Percentiles rank a stretch among this genome's conserved stretches.
phyloP scores from a whole-genome alignment of 192 early-diverging fungal genomes.

The Entomortierella beljakovae region DNA sequence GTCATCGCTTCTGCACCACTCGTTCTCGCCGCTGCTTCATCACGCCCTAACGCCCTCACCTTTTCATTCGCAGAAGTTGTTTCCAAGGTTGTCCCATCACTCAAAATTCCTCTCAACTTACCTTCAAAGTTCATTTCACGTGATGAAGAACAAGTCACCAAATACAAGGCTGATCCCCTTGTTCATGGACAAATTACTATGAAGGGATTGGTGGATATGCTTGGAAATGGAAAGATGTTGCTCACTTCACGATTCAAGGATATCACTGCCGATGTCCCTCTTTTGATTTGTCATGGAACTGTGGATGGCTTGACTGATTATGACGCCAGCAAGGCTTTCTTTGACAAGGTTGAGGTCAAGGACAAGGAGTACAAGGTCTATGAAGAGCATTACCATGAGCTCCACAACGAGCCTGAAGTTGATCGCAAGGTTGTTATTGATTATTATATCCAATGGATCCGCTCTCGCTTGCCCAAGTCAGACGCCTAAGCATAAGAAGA shows the following conservation, averaged over 20 bases:
- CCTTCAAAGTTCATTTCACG: slow-evolving; percentile 60
- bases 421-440: slow-evolving; percentile 56
- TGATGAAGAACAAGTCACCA: slow-evolving; percentile 55
- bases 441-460: slow-evolving; percentile 59
- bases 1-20: slow-evolving; percentile 67
- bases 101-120: slow-evolving; percentile 58
- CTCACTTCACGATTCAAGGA: slow-evolving; percentile 36
- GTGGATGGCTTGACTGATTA: slow-evolving; percentile 62
- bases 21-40: slow-evolving; percentile 33
- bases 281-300: slow-evolving; percentile 66
- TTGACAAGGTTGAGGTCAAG: slow-evolving; percentile 48
- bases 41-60: slow-evolving; percentile 42
- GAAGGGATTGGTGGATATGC: slow-evolving; percentile 59
- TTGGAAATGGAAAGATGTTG: slow-evolving; percentile 61
- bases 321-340: slow-evolving; percentile 50
- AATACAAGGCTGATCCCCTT: slow-evolving; percentile 68
- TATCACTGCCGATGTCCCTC: slow-evolving; percentile 56
- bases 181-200: slow-evolving; percentile 63
- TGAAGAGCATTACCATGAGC: slow-evolving; percentile 27
- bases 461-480: slow-evolving; percentile 26
- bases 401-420: slow-evolving; percentile 53
- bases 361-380: slow-evolving; percentile 60
- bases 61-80: slow-evolving; percentile 52
- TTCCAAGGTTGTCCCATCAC: slow-evolving; percentile 55
- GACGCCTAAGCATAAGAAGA: too few relatives aligned